Base-by-base conservation (phyloP, 1,284 basidiomycete species). In the Trametes sp. region DNA sequence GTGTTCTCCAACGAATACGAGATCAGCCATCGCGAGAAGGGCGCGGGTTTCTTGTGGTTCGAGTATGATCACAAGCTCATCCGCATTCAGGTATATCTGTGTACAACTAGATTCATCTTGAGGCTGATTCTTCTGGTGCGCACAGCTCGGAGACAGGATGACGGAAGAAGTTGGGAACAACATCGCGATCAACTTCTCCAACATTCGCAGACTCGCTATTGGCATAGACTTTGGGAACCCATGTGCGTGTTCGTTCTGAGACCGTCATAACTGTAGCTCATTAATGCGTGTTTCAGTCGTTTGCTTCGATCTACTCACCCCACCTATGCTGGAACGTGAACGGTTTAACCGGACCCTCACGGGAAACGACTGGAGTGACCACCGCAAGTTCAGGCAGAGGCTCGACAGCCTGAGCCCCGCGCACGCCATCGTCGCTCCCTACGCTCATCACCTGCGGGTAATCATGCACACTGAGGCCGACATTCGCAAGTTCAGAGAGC, bases 31-130 rank as follows among this genome's bases (percentile, higher is more conserved):
- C 69, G 70, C 10, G 59, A 75, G 21, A 73, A 78, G 59, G 81
- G 83, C 38, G 79, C 81, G 59, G 88, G 82, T 0, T 80, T 82
- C 74, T 73, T 92, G 23, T 75, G 77, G 57, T 86, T 90, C 57
- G 82, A 89, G 54, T 90, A 90, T 66, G 84, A 86, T 29, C 83
- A 88, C 67, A 89, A 88, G 74, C 70, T 84, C 26, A 82, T 92
- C 42, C 81, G 85, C 14, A 81, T 90, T 19, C 79, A 77, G 74
- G 88, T 87, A 63, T 72, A 77, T 65, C 10, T 31, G 8, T 13
- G 19, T 6, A 13, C 2, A n/a, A 46, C 7, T n/a, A 4, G 2
- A 16, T 26, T 46, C n/a, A 14, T 2, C 33, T 26, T 21, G 49
- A 26, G 24, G 16, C 4, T 42, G 8, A 28, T 13, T 9, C 21